Evolutionary conservation across 2,329 filamentous ascomycete genomes (phyloP).

Genomic region (Akanthomyces uredinophilus): DNA sequence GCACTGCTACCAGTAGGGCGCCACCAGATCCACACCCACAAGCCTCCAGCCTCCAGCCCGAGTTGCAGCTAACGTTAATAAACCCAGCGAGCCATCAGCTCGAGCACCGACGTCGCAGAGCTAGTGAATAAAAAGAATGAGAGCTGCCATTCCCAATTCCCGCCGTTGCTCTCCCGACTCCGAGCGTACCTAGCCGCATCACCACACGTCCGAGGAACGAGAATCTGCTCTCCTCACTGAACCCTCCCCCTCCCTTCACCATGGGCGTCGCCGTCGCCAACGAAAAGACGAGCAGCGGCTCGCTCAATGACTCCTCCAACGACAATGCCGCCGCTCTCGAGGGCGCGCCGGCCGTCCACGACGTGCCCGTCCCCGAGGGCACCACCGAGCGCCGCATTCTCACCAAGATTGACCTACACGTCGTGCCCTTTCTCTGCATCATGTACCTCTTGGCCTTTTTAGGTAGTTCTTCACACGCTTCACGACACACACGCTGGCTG

Average conservation of each 20-base stretch:
- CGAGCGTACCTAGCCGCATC: background rate
- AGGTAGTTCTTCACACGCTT: constrained; percentile 35
- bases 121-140: background rate
- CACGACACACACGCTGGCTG: too few relatives aligned
- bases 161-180: background rate
- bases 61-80: too few relatives aligned
- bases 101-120: constrained; percentile 3
- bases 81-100: background rate
- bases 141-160: background rate
- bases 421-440: constrained; percentile 68
- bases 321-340: constrained; percentile 10
- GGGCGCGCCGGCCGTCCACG: constrained; percentile 1
- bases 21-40: constrained; percentile 9
- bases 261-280: constrained; percentile 18
- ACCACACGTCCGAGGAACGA: background rate
- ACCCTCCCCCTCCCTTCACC: background rate
- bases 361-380: constrained; percentile 36
- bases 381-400: constrained; percentile 62
- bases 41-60: background rate
- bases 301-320: constrained; percentile 16
- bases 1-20: background rate
- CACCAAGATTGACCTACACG: constrained; percentile 63
- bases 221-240: background rate
- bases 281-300: constrained; percentile 18
- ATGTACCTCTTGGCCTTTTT: constrained; percentile 68